These are phyloP conservation scores for Microdochium trichocladiopsis DNA, from an alignment of 2,329 filamentous ascomycete genomes.

Conservation along the genomic window DNA sequence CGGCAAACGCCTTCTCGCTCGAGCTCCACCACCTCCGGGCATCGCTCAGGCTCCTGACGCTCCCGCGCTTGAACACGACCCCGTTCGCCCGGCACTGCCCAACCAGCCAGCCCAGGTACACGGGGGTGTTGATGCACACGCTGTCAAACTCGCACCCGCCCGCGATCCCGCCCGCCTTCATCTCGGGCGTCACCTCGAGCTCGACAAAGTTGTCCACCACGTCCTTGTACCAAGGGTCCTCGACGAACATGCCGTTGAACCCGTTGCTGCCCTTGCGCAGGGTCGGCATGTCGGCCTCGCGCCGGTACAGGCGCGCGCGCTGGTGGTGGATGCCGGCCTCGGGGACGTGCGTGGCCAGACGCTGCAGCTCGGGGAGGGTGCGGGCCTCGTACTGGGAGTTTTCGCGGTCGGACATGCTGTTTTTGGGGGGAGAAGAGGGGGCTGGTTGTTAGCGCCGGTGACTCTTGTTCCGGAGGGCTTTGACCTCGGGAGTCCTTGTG, in stretches of 20 bases:
- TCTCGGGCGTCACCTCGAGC: conserved; percentile 34
- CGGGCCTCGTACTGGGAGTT: conserved; percentile 19
- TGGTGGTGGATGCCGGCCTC: conserved; percentile 24
- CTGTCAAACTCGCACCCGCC: conserved; percentile 73
- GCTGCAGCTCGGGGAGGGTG: conserved; percentile 20
- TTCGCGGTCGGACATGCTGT: conserved; percentile 17
- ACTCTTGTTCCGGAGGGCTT: not conserved
- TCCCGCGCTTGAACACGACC: conserved; percentile 57
- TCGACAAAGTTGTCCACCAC: conserved; percentile 65
- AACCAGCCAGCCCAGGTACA: conserved; percentile 82
- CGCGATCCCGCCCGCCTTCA: conserved; percentile 44
- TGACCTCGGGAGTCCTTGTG: too few species aligned
- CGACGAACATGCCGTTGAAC: conserved; percentile 60
- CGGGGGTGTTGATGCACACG: conserved; percentile 82
- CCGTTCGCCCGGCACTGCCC: conserved; percentile 72
- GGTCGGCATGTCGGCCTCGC: conserved; percentile 52
- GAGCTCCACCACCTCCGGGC: conserved; percentile 39
- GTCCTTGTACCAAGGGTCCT: conserved; percentile 67
- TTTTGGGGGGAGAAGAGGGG: conserved; percentile 4
- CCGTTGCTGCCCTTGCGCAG: conserved; percentile 31
- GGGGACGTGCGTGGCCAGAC: conserved; percentile 20
- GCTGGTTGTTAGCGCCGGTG: not conserved
- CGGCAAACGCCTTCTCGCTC: conserved; percentile 39
- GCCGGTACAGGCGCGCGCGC: conserved; percentile 37
- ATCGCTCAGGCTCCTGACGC: conserved; percentile 65